Evolutionary conservation across 805 yeast genomes (phyloP), one percentile per base, ranked within the genome.

Genomic region (Ogataea henricii): DNA sequence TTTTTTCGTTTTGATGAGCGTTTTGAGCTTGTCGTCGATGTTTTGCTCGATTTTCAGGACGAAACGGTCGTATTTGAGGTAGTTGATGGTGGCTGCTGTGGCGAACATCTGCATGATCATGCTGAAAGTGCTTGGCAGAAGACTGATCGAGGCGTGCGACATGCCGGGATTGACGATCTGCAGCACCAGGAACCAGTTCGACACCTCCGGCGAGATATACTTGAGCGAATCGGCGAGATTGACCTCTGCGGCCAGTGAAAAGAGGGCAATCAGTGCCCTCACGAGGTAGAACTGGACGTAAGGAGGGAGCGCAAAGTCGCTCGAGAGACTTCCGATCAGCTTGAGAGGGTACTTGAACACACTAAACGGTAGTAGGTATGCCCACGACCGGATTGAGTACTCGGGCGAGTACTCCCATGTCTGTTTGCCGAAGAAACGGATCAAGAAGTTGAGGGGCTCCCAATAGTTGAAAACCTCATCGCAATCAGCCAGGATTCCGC

Each of bases 341-440:
- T 47, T 44, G 17, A 63, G 37, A 2, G 68, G 66, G 40, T 51
- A 60, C 10, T 57, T 54, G 13, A 64, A 41, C 5, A 64, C 12
- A 0, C 57, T 45, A 55, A 74, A 77, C 1, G 81, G 87, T 6
- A 82, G 51, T 22, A 91, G 68, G 57, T 86, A 90, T 2, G 87
- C 76, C 82, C 94, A 92, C 2, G 96, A 88, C 54, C 98, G 70
- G 46, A 91, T 88, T 14, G 96, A 89, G 59, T 79, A 89, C 45
- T 77, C 86, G 0, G 97, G 97, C 0, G 96, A 88, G 64, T 91
- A 92, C 62, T 91, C 97, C 97, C 97, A 91, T 0, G 97, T 91
- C 65, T 90, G 90, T 57, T 90, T 87, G 1, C 97, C 98, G 64
- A 89, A 89, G 2, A 85, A 86, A 54, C 96, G 77, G 1, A 85